Evolutionary conservation across 1,139 yeast genomes (phyloP), one percentile per base, ranked within the genome.

Genomic region (Ogataea hybrid): DNA sequence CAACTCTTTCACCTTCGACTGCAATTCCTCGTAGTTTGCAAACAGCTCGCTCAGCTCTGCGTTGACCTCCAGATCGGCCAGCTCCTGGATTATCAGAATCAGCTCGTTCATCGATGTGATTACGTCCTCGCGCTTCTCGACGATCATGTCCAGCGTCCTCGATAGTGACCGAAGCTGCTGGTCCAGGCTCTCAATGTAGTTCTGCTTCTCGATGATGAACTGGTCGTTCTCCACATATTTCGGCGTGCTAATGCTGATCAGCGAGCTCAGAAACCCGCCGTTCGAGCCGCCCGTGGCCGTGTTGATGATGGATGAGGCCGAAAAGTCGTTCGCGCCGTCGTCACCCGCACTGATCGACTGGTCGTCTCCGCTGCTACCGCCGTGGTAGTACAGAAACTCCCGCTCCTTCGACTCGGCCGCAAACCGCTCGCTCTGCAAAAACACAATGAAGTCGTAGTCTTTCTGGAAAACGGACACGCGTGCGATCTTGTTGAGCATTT

Each of bases 211-310:
- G 30, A 75, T 68, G 55, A 90, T 87, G 70, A 74, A 89, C 39
- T 78, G 80, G 62, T 89, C 97, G 2, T 85, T 81, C 59, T 92
- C 98, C 28, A 73, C 73, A 49, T 81, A 74, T 58, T 85, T 82
- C 54, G 71, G 79, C 34, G 71, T 70, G 54, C 71, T 56, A 12
- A 61, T 74, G 36, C 81, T 73, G 53, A 83, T 81, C 32, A 73
- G 61, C 2, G 87, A 76, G 47, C 82, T 74, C 74, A 84, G 77
- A 53, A 84, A 78, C 2, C 87, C 85, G 0, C 70, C 68, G 29
- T 50, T 37, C 6, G 55, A 48, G 15, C 59, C 49, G n/a, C 69
- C 60, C 11, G 69, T 61, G 35, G 70, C 62, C 1, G 72, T 61
- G 22, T 54, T 58, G 28, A 54, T 40, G n/a, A 58, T 45, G 28